Evolutionary conservation across 106 monocot genomes (phyloP).

Genomic region (Iris macrosiphon): DNA sequence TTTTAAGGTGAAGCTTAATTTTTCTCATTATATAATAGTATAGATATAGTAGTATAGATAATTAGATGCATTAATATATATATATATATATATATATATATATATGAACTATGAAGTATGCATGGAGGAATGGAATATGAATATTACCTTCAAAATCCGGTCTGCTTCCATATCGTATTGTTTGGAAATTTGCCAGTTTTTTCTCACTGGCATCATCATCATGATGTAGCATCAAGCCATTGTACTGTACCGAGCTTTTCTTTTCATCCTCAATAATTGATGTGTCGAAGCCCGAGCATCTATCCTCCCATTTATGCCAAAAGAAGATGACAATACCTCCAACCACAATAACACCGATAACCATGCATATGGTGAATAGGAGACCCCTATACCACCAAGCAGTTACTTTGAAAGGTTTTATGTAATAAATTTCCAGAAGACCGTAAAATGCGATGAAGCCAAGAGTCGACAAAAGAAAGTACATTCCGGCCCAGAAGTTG

Average conservation of each 20-base stretch:
- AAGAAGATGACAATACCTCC: conserved; percentile 51
- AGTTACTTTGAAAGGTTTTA: conserved; percentile 24
- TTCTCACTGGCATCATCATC: conserved; percentile 7
- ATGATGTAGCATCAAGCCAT: neutral
- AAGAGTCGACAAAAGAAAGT: conserved; percentile 40
- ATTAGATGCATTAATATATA: too few relatives aligned
- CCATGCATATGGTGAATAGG: conserved; percentile 55
- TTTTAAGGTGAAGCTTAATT: too few relatives aligned
- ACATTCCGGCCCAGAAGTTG: conserved; percentile 46
- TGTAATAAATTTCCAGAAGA: conserved; percentile 41
- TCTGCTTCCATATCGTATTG: conserved; percentile 47
- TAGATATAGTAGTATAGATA: too few relatives aligned
- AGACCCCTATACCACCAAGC: conserved; percentile 70
- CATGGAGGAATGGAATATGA: too few relatives aligned
- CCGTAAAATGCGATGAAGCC: conserved; percentile 45
- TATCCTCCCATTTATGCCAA: conserved; percentile 43
- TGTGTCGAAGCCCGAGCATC: conserved; percentile 11
- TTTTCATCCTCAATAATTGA: conserved; percentile 9
- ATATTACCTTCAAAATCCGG: conserved; percentile 65
- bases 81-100: too few relatives aligned
- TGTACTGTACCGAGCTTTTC: neutral
- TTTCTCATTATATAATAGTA: too few relatives aligned
- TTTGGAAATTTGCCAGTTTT: conserved; percentile 29
- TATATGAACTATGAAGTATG: too few relatives aligned
- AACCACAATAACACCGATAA: conserved; percentile 37